phyloP scores from a whole-genome alignment of 2,329 filamentous ascomycete genomes.

The Teratosphaeria zuluensis region DNA sequence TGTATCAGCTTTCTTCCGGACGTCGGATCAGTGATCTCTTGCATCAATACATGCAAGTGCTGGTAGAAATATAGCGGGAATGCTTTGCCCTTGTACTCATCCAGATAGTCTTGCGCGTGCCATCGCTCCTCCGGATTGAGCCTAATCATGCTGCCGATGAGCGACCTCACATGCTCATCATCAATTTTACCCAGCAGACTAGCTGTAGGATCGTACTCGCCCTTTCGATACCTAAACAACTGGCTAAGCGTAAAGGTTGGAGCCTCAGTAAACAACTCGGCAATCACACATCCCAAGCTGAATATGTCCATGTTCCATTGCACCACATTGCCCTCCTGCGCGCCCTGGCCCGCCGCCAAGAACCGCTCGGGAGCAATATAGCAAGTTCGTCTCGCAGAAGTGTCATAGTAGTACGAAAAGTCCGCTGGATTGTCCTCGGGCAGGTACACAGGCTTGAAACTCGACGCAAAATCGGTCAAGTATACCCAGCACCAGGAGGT shows the following conservation, averaged over 20 bases:
- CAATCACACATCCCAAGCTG: constrained; percentile 92
- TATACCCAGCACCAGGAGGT: constrained; percentile 99
- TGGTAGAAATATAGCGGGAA: constrained; percentile 97
- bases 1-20: constrained; percentile 66
- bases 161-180: constrained; percentile 73
- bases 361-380: constrained; percentile 94
- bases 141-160: constrained; percentile 94
- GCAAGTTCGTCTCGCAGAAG: constrained; percentile 80
- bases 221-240: constrained; percentile 84
- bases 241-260: constrained; percentile 98
- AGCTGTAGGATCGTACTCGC: constrained; percentile 81
- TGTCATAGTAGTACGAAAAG: constrained; percentile 97
- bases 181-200: constrained; percentile 77
- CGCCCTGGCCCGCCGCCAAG: constrained; percentile 54
- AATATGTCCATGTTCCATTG: constrained; percentile 97
- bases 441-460: constrained; percentile 86
- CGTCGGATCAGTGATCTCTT: constrained; percentile 81
- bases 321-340: constrained; percentile 32
- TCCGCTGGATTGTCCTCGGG: constrained; percentile 95
- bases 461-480: constrained; percentile 90
- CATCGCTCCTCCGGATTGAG: constrained; percentile 85
- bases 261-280: constrained; percentile 86
- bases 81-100: constrained; percentile 83
- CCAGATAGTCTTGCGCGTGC: constrained; percentile 85
- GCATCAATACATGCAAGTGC: constrained; percentile 97